Evolutionary conservation across 805 yeast genomes (phyloP).

Genomic region (Teunomyces kruisii): DNA sequence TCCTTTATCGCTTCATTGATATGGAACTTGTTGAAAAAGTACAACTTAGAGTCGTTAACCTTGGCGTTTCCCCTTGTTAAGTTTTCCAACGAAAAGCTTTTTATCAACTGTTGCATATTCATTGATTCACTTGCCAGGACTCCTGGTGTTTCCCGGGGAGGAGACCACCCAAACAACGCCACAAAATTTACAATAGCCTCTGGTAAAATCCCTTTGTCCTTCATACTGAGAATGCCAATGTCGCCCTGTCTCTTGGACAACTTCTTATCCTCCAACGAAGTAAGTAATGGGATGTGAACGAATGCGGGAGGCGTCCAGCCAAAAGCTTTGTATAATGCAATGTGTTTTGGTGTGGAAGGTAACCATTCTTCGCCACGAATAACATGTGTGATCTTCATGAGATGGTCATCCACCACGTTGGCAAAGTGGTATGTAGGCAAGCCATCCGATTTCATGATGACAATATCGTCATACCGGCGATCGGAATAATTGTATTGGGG

Average conservation of each 20-base stretch:
- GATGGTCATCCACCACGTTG: conserved; percentile 90
- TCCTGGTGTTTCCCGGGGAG: conserved; percentile 54
- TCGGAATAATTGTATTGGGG: conserved; percentile 74
- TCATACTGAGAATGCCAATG: conserved; percentile 62
- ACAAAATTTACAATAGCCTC: conserved; percentile 87
- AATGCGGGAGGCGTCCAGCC: conserved; percentile 82
- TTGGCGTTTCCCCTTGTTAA: conserved; percentile 93
- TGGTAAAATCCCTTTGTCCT: conserved; percentile 66
- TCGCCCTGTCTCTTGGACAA: conserved; percentile 86
- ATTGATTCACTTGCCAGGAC: conserved; percentile 52
- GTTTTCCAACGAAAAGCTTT: conserved; percentile 61
- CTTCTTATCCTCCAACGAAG: conserved; percentile 71
- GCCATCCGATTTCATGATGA: conserved; percentile 88
- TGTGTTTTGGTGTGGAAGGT: conserved; percentile 92
- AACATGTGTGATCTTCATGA: conserved; percentile 91
- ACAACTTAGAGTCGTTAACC: conserved; percentile 75
- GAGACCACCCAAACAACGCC: conserved; percentile 94
- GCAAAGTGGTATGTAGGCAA: conserved; percentile 97
- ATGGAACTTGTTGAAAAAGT: conserved; percentile 75
- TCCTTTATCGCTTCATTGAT: conserved; percentile 45
- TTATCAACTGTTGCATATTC: conserved; percentile 50
- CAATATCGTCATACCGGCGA: conserved; percentile 84
- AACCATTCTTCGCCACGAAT: conserved; percentile 98
- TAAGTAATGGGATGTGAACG: conserved; percentile 87
- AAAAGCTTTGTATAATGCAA: conserved; percentile 81